Evolutionary conservation across 1,284 basidiomycete genomes (phyloP).

Genomic region (Marasmius oreades): DNA sequence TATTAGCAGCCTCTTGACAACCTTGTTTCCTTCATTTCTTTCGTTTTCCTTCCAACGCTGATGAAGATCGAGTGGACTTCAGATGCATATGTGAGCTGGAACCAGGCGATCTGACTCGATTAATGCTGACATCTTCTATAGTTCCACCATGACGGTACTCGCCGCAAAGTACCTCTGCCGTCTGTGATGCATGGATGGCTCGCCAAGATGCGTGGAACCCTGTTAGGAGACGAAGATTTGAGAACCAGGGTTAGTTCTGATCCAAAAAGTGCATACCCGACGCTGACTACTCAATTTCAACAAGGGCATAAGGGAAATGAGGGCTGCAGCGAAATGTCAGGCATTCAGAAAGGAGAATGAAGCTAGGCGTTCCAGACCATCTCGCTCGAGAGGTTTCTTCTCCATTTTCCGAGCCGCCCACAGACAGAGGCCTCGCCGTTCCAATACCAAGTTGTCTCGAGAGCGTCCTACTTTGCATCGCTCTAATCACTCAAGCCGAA

Average conservation of each 20-base stretch:
- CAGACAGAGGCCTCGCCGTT: background rate
- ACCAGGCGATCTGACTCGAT: background rate
- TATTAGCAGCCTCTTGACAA: background rate
- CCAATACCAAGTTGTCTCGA: background rate
- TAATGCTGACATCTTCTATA: slow-evolving; percentile 17
- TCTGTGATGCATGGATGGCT: slow-evolving; percentile 75
- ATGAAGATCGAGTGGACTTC: slow-evolving; percentile 51
- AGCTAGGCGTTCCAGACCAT: background rate
- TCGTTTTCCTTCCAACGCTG: slow-evolving; percentile 9
- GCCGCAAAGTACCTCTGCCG: slow-evolving; percentile 47
- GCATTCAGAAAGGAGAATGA: slow-evolving; percentile 4
- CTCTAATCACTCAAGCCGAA: slow-evolving; percentile 11
- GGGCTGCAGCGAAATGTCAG: slow-evolving; percentile 39
- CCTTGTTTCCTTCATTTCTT: slow-evolving; percentile 3
- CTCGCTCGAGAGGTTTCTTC: background rate
- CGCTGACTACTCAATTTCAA: background rate
- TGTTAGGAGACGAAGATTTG: slow-evolving; percentile 60
- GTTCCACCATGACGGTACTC: slow-evolving; percentile 47
- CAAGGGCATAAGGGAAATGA: slow-evolving; percentile 47
- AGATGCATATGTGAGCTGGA: slow-evolving; percentile 25
- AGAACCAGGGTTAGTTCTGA: slow-evolving; percentile 39
- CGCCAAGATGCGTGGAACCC: slow-evolving; percentile 73
- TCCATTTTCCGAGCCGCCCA: slow-evolving; percentile 8
- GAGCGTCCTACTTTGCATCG: background rate
- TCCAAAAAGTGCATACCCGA: background rate